Evolutionary conservation across 2,329 filamentous ascomycete species (phyloP).

Genomic region (Zasmidium cellare): DNA sequence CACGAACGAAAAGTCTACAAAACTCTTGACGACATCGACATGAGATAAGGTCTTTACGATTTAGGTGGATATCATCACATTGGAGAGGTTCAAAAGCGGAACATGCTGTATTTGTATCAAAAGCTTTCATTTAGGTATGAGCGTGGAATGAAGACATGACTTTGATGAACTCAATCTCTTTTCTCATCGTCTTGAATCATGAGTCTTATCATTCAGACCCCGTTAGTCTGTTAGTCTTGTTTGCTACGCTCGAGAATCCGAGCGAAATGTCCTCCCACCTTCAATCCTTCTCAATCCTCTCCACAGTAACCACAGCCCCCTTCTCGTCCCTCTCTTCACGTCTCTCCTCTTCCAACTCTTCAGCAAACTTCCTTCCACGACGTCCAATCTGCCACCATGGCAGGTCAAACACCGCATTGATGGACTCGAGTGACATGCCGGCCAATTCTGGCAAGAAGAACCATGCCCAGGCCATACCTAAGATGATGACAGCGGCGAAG

Average conservation of each 20-base stretch:
- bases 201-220: no score
- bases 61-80: no score
- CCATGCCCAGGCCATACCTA: constrained; percentile 65
- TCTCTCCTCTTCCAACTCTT: constrained; percentile 23
- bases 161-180: no score
- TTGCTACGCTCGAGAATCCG: no score
- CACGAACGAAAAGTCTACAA: no score
- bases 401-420: constrained; percentile 58
- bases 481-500: constrained; percentile 66
- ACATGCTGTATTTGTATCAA: no score
- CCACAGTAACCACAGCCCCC: constrained; percentile 22
- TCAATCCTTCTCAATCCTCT: background rate
- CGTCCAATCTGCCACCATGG: constrained; percentile 73
- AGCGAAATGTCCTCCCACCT: no score
- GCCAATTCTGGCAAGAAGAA: constrained; percentile 56
- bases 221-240: no score
- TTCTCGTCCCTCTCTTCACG: constrained; percentile 25
- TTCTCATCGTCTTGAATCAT: no score
- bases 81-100: no score
- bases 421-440: constrained; percentile 56
- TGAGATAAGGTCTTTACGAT: no score
- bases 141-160: background rate
- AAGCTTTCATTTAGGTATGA: background rate
- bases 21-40: no score
- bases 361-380: constrained; percentile 33